A percentile compares a stretch with the other conserved stretches of the same genome.
phyloP scores from a whole-genome alignment of 2,329 filamentous ascomycete genomes.

The Ophiostoma sp. region DNA sequence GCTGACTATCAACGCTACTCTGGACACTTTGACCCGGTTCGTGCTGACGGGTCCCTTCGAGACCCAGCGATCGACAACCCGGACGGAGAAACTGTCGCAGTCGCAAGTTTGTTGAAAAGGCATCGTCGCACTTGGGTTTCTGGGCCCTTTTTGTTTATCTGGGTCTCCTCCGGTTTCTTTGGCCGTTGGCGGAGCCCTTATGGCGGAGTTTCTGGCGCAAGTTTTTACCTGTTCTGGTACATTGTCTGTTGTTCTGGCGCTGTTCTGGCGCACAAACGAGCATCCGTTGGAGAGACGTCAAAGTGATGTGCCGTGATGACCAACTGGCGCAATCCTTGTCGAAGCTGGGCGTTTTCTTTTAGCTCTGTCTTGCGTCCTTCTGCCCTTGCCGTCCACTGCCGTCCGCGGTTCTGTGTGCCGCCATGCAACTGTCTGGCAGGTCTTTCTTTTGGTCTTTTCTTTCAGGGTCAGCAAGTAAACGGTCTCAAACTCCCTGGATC shows the following conservation, averaged over 20 bases:
- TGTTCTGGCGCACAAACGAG: neutral
- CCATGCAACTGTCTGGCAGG: neutral
- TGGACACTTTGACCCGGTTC: neutral
- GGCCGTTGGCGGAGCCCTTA: neutral
- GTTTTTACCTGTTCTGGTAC: conserved; percentile 7
- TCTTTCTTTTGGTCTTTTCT: neutral
- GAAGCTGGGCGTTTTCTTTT: neutral
- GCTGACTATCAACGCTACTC: neutral
- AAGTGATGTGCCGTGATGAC: neutral
- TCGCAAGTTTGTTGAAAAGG: neutral
- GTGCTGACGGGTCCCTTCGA: neutral
- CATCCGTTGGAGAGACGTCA: neutral
- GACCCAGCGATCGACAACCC: conserved; percentile 10
- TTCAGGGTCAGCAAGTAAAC: neutral
- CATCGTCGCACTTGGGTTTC: neutral
- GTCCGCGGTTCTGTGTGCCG: too few species aligned
- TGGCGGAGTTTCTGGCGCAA: conserved; percentile 4
- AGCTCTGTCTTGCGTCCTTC: neutral
- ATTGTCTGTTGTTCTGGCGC: neutral
- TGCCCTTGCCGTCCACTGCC: too few species aligned
- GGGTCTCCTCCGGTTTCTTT: neutral
- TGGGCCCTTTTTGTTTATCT: too few species aligned
- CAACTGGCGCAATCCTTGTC: neutral
- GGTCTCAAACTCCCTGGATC: conserved; percentile 11
- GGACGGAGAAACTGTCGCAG: conserved; percentile 10